Conservation (phyloP, 2,329 filamentous ascomycete species). For the Metarhizium humberi region DNA sequence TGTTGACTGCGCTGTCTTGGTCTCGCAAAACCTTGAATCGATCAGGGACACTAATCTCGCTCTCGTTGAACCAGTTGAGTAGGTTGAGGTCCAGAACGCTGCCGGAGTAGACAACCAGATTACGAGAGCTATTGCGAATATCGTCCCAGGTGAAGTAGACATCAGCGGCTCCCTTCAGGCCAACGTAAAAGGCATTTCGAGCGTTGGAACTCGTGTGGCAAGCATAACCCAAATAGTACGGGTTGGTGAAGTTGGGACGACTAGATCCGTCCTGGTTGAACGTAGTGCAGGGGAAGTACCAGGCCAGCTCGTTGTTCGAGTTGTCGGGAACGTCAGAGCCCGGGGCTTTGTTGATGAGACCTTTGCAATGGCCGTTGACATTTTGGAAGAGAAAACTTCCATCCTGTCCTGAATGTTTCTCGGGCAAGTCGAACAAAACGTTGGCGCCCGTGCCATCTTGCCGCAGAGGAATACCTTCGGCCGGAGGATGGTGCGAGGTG, state of each 20-base stretch:
- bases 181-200: constrained; percentile 66
- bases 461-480: constrained; percentile 60
- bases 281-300: constrained; percentile 91
- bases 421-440: constrained; percentile 75
- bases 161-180: constrained; percentile 61
- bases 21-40: constrained; percentile 74
- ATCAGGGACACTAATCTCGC: constrained; percentile 64
- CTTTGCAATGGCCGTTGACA: constrained; percentile 95
- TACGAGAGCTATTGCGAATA: constrained; percentile 77
- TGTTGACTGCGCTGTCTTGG: constrained; percentile 49
- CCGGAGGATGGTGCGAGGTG: constrained; percentile 67
- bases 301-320: constrained; percentile 63
- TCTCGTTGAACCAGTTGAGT: constrained; percentile 79
- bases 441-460: constrained; percentile 51
- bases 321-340: constrained; percentile 75
- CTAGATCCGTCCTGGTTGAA: constrained; percentile 92
- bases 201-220: constrained; percentile 72
- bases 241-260: constrained; percentile 61
- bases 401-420: constrained; percentile 78
- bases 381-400: constrained; percentile 98
- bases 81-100: constrained; percentile 86
- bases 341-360: constrained; percentile 62
- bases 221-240: constrained; percentile 74
- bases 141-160: constrained; percentile 97
- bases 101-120: constrained; percentile 89